Evolutionary conservation across 495 filamentous ascomycete species (phyloP).

Genomic region (Aspergillus steynii): DNA sequence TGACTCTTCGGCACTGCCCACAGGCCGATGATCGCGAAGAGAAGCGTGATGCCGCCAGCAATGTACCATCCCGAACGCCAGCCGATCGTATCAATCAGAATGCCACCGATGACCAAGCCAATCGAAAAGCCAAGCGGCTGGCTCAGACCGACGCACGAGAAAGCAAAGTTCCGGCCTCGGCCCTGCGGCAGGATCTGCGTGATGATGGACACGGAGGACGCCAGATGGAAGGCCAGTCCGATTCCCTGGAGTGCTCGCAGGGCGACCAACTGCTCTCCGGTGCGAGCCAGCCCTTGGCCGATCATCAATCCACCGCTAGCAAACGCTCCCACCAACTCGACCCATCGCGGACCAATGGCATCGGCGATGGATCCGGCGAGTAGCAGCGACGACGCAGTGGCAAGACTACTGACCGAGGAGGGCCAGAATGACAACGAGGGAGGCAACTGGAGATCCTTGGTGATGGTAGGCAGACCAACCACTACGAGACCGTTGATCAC

Average conservation of each 20-base stretch:
- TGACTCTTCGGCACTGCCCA: constrained; percentile 32
- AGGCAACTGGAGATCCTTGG: constrained; percentile 40
- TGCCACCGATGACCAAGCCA: constrained; percentile 53
- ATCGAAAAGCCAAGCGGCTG: constrained; percentile 52
- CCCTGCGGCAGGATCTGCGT: constrained; percentile 43
- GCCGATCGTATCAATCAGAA: constrained; percentile 46
- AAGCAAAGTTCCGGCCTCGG: constrained; percentile 46
- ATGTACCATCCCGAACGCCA: constrained; percentile 53
- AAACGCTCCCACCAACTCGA: constrained; percentile 45
- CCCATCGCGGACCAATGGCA: constrained; percentile 41
- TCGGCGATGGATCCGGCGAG: constrained; percentile 53
- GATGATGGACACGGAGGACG: constrained; percentile 48
- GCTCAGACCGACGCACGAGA: constrained; percentile 47
- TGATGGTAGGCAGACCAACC: constrained; percentile 52
- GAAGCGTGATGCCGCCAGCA: constrained; percentile 33
- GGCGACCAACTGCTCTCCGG: constrained; percentile 45
- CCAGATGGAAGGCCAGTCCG: constrained; percentile 46
- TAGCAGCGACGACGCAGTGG: constrained; percentile 47
- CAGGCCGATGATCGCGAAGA: constrained; percentile 31
- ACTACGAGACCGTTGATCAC: constrained; percentile 32
- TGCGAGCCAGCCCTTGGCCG: constrained; percentile 42
- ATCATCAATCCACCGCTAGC: constrained; percentile 41
- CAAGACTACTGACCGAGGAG: constrained; percentile 33
- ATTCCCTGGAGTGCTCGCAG: constrained; percentile 51
- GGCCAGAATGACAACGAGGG: constrained; percentile 46